Evolutionary conservation across 2,329 filamentous ascomycete genomes (phyloP).

Genomic region (Penicillium hordei): DNA sequence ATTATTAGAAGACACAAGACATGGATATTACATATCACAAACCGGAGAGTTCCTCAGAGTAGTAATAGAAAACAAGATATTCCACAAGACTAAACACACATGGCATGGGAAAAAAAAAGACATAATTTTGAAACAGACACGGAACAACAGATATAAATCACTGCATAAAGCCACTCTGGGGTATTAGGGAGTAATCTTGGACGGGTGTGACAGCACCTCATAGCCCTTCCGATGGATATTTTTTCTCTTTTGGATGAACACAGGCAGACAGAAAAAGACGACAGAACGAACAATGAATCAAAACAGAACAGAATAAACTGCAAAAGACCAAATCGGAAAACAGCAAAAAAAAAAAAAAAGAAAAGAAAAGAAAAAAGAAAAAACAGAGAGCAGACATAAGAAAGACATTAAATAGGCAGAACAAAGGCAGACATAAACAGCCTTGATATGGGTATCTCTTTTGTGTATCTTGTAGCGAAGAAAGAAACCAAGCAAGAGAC

Average conservation of each 20-base stretch:
- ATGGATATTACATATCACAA: neutral
- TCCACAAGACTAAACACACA: neutral
- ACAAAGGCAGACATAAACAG: conserved; percentile 1
- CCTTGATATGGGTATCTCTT: conserved; percentile 14
- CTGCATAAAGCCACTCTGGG: neutral
- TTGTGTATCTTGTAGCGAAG: conserved; percentile 6
- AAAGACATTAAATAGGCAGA: conserved; percentile 1
- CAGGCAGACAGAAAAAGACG: neutral
- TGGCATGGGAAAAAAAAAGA: neutral
- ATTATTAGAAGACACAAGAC: neutral
- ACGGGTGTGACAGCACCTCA: neutral
- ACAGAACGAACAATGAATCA: neutral
- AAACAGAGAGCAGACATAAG: neutral
- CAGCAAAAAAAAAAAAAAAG: neutral
- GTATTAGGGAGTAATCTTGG: neutral
- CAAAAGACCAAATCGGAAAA: neutral
- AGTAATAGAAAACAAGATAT: neutral
- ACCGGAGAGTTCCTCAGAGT: neutral
- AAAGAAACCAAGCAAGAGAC: conserved; percentile 8
- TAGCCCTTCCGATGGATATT: too few relatives aligned
- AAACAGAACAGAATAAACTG: neutral
- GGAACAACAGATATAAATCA: neutral
- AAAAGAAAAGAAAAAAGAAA: too few relatives aligned
- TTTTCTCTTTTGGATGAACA: neutral
- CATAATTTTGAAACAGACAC: neutral